Evolutionary conservation across 1,139 yeast genomes (phyloP).

Genomic region (Yarrowia galli): DNA sequence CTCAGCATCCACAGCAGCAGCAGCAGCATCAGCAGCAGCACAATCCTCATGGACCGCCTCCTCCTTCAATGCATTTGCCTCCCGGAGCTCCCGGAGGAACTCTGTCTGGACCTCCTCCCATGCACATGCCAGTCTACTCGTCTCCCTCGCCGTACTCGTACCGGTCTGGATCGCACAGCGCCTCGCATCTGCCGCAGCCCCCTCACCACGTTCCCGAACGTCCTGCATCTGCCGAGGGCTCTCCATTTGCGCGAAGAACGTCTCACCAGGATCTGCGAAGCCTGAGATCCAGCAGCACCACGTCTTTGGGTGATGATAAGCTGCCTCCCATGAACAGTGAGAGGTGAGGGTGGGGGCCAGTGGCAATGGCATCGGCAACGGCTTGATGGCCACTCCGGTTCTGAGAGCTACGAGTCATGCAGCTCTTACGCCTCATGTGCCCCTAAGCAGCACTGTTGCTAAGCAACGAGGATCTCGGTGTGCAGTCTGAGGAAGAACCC

Average conservation of each 20-base stretch:
- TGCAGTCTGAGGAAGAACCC: background rate
- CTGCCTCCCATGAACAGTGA: conserved; percentile 27
- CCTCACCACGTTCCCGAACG: conserved; percentile 24
- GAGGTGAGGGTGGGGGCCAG: background rate
- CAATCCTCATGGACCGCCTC: conserved; percentile 19
- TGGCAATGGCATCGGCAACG: no score
- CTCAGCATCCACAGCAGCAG: background rate
- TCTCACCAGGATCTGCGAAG: conserved; percentile 19
- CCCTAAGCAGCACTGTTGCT: no score
- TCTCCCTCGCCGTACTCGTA: conserved; percentile 29
- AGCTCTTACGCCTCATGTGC: no score
- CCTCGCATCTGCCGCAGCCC: conserved; percentile 30
- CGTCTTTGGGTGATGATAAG: conserved; percentile 18
- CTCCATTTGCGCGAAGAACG: conserved; percentile 10
- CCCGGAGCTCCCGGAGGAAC: conserved; percentile 6
- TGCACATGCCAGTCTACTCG: conserved; percentile 34
- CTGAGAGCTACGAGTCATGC: no score
- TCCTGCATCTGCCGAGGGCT: conserved; percentile 37
- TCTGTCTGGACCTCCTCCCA: conserved; percentile 14
- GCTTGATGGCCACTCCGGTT: no score
- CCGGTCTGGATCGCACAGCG: conserved; percentile 21
- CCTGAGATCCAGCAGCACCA: conserved; percentile 14
- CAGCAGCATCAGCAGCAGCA: conserved; percentile 5
- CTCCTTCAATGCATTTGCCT: conserved; percentile 12
- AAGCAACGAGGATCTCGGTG: no score